Evolutionary conservation across 768 basidiomycete species (phyloP), one percentile per base, ranked within the genome.

Genomic region (Podaxis pistillaris): DNA sequence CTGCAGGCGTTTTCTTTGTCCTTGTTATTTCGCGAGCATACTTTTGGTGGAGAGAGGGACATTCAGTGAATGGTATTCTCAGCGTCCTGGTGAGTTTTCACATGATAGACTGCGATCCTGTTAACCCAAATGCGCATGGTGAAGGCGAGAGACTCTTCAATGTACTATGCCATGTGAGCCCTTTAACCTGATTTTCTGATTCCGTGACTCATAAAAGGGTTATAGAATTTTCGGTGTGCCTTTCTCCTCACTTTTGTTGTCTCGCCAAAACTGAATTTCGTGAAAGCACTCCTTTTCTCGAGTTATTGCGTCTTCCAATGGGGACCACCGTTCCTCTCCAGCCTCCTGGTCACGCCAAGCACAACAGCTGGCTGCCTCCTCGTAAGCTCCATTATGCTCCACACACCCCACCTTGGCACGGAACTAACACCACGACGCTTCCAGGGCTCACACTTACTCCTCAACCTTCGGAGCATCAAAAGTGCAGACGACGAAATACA

Each of bases 341-440:
- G 70, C 63, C 67, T 73, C n/a, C 68, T 73, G 4, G 72, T 72
- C 44, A 72, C 72, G 68, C 72, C 72, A 30, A 68, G 67, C 17
- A 69, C 66, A 5, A 71, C 71, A 1, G 70, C 72, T 7, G 72
- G 72, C 9, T 71, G 69, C 26, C 70, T 73, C 53, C 63, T 73
- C 1, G 67, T 68, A 53, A 50, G 63, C 49, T 52, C 50, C 46
- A 36, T 12, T 24, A 4, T 0, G 9, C n/a, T 30, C 11, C 28
- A 28, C 15, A 15, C 17, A 7, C 37, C 24, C 19, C 52, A 33
- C 24, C n/a, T 19, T 55, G 15, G 15, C 13, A 17, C 4, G 33
- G 19, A 37, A 22, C 26, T 50, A 13, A 41, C 44, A 19, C 40
- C 28, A n/a, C 55, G 37, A 15, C 26, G 11, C 38, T 56, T 11